A percentile compares a stretch with the other conserved stretches of the same genome.
Conservation (phyloP, 257 asterid genomes). For the Nicotiana tomentosiformis region DNA sequence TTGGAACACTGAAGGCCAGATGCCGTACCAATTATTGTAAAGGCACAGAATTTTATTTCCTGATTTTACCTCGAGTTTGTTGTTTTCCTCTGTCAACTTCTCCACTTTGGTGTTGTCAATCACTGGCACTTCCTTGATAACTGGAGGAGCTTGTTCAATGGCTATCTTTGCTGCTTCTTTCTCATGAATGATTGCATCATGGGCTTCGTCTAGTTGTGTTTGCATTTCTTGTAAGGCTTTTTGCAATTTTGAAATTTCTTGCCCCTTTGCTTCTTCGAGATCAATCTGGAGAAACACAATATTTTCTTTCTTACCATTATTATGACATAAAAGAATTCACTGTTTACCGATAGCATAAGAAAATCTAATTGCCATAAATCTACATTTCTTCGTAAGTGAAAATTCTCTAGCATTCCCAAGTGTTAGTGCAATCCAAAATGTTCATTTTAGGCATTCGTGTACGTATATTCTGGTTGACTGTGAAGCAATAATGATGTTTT, state of each 20-base stretch:
- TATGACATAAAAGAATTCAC: neutral
- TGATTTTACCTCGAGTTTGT: constrained; percentile 61
- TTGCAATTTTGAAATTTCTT: constrained; percentile 69
- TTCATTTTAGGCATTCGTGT: neutral
- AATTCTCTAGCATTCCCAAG: neutral
- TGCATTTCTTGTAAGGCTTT: constrained; percentile 57
- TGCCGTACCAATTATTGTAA: neutral
- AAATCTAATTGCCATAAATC: neutral
- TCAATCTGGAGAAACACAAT: constrained; percentile 48
- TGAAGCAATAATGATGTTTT: neutral
- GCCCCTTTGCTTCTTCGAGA: constrained; percentile 85
- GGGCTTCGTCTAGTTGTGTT: constrained; percentile 67
- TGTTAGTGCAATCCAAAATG: neutral
- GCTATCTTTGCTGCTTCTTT: constrained; percentile 83
- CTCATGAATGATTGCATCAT: constrained; percentile 55
- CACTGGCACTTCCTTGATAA: constrained; percentile 80
- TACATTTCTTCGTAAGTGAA: constrained; percentile 8
- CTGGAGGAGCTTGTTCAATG: constrained; percentile 89
- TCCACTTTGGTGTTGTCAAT: constrained; percentile 75
- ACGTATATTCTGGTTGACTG: neutral
- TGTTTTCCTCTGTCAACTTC: constrained; percentile 62
- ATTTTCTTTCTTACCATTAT: constrained; percentile 4
- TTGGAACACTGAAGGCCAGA: neutral
- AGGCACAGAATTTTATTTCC: constrained; percentile 8
- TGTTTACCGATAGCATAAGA: neutral